Evolutionary conservation across 352 stramenopile genomes (phyloP), one percentile per base, ranked within the genome.

Genomic region (Phytophthora nicotianae): DNA sequence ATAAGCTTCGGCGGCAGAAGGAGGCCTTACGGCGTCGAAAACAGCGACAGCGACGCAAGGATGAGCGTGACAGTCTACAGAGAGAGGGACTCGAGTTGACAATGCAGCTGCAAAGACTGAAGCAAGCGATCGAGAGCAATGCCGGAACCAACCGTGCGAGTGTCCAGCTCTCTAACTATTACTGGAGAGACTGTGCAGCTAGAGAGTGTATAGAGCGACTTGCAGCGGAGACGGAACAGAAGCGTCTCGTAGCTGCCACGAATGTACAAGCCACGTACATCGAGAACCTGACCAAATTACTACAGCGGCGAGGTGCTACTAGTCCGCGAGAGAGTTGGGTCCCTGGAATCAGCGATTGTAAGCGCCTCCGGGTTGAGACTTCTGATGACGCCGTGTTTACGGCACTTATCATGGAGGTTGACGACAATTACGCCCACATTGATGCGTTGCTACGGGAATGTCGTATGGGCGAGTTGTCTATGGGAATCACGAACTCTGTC

Each of bases 121-220:
- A 46, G 19, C 40, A 46, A 17, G 40, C 19, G 21, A 48, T 48
- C 10, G 41, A 48, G 13, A 48, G 19, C 19, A 48, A 48, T 32
- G 19, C 43, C 2, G 21, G 23, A 27, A 50, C 43, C 43, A 35
- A 19, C 24, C 45, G 24, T n/a, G 45, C 45, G 6, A 51, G 45
- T 24, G 26, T 51, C 3, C 45, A 51, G 14, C 45, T 51, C 16
- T 38, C 13, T 3, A 40, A 38, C 19, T 51, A 51, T 27, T 51
- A 51, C 38, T 64, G 61, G 53, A 27, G 42, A 51, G 53, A 56
- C 8, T 46, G 29, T 19, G 53, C 61, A 11, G 8, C 33, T 7
- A 35, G n/a, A 1, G 24, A 55, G 14, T n/a, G 32, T 4, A 20
- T 55, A 13, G 19, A 43, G 20, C 24, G 60, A 6, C 9, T 54